Conservation (phyloP, 345 rosid genomes). For the Salix dunnii region DNA sequence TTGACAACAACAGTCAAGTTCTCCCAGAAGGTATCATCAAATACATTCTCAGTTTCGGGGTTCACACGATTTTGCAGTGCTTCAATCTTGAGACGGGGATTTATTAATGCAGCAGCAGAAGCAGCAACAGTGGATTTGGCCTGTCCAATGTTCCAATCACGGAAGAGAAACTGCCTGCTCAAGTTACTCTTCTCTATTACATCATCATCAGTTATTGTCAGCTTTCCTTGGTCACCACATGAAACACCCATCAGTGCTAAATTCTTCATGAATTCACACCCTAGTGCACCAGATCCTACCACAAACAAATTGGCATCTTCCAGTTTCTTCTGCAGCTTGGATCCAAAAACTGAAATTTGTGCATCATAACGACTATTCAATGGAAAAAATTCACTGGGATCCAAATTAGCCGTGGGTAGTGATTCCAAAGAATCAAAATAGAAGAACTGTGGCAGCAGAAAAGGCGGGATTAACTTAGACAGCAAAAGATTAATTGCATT, state of each 20-base stretch:
- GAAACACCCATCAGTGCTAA: constrained; percentile 94
- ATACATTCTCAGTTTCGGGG: constrained; percentile 91
- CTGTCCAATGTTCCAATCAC: constrained; percentile 99
- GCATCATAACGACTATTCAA: constrained; percentile 88
- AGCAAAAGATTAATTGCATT: neutral
- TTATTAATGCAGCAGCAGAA: constrained; percentile 77
- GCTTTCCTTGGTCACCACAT: constrained; percentile 73
- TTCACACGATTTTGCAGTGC: constrained; percentile 95
- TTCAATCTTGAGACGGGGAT: constrained; percentile 66
- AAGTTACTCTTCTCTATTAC: constrained; percentile 99
- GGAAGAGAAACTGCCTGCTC: constrained; percentile 95
- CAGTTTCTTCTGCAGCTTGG: constrained; percentile 85
- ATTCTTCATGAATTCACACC: constrained; percentile 95
- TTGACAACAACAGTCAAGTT: constrained; percentile 74
- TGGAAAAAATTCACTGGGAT: constrained; percentile 64
- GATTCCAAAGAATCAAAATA: constrained; percentile 97
- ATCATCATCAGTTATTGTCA: constrained; percentile 97
- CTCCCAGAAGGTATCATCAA: constrained; percentile 91
- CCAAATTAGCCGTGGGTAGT: constrained; percentile 69
- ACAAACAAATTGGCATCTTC: constrained; percentile 79
- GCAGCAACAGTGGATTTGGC: constrained; percentile 99
- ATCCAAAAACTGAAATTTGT: constrained; percentile 95
- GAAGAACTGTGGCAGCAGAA: constrained; percentile 57
- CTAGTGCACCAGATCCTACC: constrained; percentile 97
- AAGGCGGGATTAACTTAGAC: neutral